phyloP scores from a whole-genome alignment of 2,329 filamentous ascomycete genomes.

The Immersiporthe knoxdaviesiana region DNA sequence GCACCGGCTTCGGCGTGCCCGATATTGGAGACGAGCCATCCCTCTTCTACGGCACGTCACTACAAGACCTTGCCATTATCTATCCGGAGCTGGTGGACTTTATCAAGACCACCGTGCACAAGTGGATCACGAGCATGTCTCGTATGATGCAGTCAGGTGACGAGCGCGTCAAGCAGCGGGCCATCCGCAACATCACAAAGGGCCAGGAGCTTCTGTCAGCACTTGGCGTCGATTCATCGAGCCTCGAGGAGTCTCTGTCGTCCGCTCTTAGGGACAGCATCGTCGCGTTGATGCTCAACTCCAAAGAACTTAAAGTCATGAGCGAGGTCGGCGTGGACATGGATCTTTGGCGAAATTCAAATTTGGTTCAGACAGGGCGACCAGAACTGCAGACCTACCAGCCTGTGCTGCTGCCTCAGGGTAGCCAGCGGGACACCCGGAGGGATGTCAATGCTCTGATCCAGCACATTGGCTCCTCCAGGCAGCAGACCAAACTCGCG shows the following conservation, averaged over 20 bases:
- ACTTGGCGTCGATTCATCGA: conserved; percentile 65
- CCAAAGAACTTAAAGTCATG: conserved; percentile 38
- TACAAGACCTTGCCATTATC: conserved; percentile 58
- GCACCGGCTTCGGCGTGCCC: conserved; percentile 13
- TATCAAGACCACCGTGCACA: conserved; percentile 71
- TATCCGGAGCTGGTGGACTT: conserved; percentile 58
- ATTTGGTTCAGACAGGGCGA: conserved; percentile 32
- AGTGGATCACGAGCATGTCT: conserved; percentile 80
- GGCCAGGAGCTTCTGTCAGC: conserved; percentile 68
- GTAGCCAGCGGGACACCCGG: conserved; percentile 68
- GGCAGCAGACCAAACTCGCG: conserved; percentile 64
- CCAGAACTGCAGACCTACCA: conserved; percentile 49
- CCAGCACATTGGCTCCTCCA: conserved; percentile 56
- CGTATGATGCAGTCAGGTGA: conserved; percentile 83
- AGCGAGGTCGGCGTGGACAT: conserved; percentile 40
- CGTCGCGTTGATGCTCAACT: conserved; percentile 45
- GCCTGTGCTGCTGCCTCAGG: conserved; percentile 64
- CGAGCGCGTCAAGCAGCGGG: conserved; percentile 72
- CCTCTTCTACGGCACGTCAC: conserved; percentile 48
- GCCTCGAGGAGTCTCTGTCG: conserved; percentile 69
- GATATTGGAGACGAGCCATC: conserved; percentile 31
- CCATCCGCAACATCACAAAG: conserved; percentile 76
- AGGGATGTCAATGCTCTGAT: conserved; percentile 62
- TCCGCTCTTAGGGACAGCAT: conserved; percentile 77
- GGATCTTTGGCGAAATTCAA: conserved; percentile 37